Evolutionary conservation across 306 rosid species (phyloP), one percentile per base, ranked within the genome.

Genomic region (Medicago lupulina): DNA sequence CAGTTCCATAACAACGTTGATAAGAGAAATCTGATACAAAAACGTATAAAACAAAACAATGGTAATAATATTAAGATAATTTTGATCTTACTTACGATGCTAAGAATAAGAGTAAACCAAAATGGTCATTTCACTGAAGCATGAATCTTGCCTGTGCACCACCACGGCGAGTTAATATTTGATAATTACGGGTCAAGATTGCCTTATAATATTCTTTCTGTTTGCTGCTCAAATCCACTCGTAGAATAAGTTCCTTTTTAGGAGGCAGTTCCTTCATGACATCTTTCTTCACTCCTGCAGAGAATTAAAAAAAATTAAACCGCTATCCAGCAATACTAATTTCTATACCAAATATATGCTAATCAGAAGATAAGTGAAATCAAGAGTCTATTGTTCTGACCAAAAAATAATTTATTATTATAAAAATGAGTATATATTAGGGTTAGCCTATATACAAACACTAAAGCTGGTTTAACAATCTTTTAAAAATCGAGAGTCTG

Each of bases 181-280:
- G 98, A 86, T 96, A 96, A 85, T 96, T 96, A 76, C 99, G 97
- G 40, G 99, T 96, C 78, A 96, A 85, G 82, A 96, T 96, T 64
- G 98, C 99, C 87, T 92, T 96, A 81, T 96, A 92, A 79, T 92
- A 96, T 82, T 96, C 99, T 78, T 96, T 96, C 84, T 96, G 99
- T 79, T 92, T 90, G 89, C 86, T 88, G 81, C 98, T 96, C 82
- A 96, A 77, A 55, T 96, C 99, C 64, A 96, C 86, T 50, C 99
- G 96, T 78, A 96, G 78, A 82, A 96, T 96, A 65, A 96, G 99
- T 75, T 96, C 99, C 86, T 89, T 96, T 79, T 96, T 96, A 44
- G 99, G 99, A 79, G 99, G 99, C 49, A 96, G 77, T 39, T 96
- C 99, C 89, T 96, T 96, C 99, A 96, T 90, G 79, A 96, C 99